A percentile compares a stretch with the other conserved stretches of the same genome.
Evolutionary conservation across 2,329 filamentous ascomycete genomes (phyloP).

Genomic region (Colletotrichum paranaense): DNA sequence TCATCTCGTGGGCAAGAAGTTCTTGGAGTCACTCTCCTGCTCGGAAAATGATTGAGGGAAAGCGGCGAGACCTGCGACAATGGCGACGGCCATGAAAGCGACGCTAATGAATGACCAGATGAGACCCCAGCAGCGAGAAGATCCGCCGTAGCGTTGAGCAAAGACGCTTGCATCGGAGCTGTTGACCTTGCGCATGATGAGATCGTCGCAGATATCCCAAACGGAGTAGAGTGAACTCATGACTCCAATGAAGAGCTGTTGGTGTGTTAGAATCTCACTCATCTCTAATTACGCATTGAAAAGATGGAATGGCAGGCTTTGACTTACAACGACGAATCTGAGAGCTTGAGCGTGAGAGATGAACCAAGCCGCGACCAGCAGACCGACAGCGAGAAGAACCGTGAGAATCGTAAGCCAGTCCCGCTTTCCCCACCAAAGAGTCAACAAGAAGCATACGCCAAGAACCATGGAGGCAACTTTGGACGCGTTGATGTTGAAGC

Average conservation of each 20-base stretch:
- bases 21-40: conserved; percentile 75
- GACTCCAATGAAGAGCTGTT: conserved; percentile 81
- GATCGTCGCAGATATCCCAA: conserved; percentile 88
- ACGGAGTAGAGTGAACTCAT: conserved; percentile 85
- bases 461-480: conserved; percentile 82
- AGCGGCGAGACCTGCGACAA: conserved; percentile 80
- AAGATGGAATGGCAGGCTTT: background rate
- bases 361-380: conserved; percentile 83
- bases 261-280: background rate
- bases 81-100: conserved; percentile 77
- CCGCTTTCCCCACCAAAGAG: conserved; percentile 82
- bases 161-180: conserved; percentile 84
- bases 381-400: conserved; percentile 74
- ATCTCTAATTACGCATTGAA: background rate
- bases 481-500: conserved; percentile 83
- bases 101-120: conserved; percentile 82
- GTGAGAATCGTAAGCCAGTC: conserved; percentile 84
- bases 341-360: conserved; percentile 80
- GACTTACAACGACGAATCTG: conserved; percentile 74
- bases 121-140: conserved; percentile 83
- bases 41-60: conserved; percentile 77
- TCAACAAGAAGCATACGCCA: conserved; percentile 80
- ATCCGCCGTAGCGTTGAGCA: conserved; percentile 81
- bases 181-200: conserved; percentile 85
- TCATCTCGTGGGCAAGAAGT: conserved; percentile 67